Evolutionary conservation across 495 filamentous ascomycete genomes (phyloP).

Genomic region (Lasiosphaeris hirsuta): DNA sequence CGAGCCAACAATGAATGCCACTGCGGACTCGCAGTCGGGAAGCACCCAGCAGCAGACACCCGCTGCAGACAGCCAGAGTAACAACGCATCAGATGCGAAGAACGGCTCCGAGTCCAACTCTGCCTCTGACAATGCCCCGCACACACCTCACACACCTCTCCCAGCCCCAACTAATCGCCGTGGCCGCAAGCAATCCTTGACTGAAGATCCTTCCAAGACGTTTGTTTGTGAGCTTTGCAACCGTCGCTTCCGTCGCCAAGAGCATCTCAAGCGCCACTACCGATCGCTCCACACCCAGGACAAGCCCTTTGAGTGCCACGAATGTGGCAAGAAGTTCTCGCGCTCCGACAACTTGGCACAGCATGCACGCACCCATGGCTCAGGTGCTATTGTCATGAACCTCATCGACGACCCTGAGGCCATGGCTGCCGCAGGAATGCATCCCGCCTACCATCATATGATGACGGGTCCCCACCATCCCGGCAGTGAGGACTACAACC

Average conservation of each 20-base stretch:
- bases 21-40: constrained; percentile 39
- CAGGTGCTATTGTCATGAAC: constrained; percentile 84
- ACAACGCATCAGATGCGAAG: constrained; percentile 22
- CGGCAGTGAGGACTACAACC: constrained; percentile 56
- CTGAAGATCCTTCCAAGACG: constrained; percentile 96
- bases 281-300: constrained; percentile 96
- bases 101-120: constrained; percentile 27
- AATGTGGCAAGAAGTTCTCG: constrained; percentile 99
- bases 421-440: constrained; percentile 22
- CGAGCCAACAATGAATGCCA: constrained; percentile 46
- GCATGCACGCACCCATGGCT: constrained; percentile 91
- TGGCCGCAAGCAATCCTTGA: constrained; percentile 96
- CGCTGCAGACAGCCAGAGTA: constrained; percentile 22
- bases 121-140: constrained; percentile 22
- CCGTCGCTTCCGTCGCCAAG: constrained; percentile 95
- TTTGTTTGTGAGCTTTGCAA: constrained; percentile 96
- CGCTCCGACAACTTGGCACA: constrained; percentile 96
- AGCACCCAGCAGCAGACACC: constrained; percentile 37
- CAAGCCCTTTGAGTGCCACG: constrained; percentile 95
- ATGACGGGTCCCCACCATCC: constrained; percentile 29
- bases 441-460: constrained; percentile 20
- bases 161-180: constrained; percentile 79
- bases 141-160: constrained; percentile 42
- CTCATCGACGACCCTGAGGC: constrained; percentile 72
- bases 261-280: constrained; percentile 98